Evolutionary conservation across 2,329 filamentous ascomycete genomes (phyloP), one percentile per base, ranked within the genome.

Genomic region (Fusarium fracticaudum): DNA sequence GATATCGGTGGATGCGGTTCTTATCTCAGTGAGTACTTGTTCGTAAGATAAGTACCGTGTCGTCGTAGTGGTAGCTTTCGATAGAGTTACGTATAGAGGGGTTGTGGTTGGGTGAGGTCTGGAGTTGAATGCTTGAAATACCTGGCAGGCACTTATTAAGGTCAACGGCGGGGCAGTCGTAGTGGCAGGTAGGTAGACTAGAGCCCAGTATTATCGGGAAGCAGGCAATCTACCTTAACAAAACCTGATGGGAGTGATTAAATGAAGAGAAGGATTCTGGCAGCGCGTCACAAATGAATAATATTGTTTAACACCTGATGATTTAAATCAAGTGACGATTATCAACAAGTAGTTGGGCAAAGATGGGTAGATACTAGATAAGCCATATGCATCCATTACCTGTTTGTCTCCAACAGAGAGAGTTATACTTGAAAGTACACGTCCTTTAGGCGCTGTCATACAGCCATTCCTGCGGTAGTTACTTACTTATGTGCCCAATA

Each of bases 131-230:
- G 51, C 59, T 66, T 57, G 57, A 31, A 72, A 69, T 55, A 40
- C 26, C 51, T 66, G 72, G 71, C 63, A 71, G 72, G 43, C 60
- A 71, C 67, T 65, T 43, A 43, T 65, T 44, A 38, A 41, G 35
- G 47, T 57, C 54, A 61, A 71, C 60, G 70, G 73, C 66, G 70
- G 70, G 70, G 70, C 70, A 72, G 40, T 48, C 35, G 37, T 48
- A 67, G 60, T 41, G 24, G 43, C 33, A 59, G 40, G 51, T 55
- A 59, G 41, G 29, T 29, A 53, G 47, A 18, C 33, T 51, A 57
- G 47, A 53, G 47, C 22, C 33, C n/a, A 35, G 54, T 38, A 38
- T 53, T 48, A 60, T 67, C 53, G 47, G 67, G 50, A 62, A 63
- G 61, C 55, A 57, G 60, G 60, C 33, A 54, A 54, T 38, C 33